Percentiles rank a stretch among this genome's conserved stretches.
Evolutionary conservation across 371 early-diverging fungal genomes (phyloP).

Genomic region (Mortierella sp.): DNA sequence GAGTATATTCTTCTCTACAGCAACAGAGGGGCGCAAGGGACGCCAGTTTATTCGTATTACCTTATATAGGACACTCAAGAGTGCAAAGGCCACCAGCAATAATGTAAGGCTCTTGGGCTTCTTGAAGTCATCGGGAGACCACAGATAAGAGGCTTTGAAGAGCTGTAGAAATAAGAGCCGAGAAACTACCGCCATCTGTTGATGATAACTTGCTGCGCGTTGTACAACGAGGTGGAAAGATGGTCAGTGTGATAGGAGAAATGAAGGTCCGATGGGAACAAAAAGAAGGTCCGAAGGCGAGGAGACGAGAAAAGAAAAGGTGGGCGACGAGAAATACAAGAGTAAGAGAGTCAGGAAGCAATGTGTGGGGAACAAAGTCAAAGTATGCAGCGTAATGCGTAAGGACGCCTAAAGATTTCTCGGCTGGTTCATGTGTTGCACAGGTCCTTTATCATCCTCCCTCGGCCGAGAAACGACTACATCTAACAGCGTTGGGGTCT

Average conservation of each 20-base stretch:
- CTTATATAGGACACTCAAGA: conserved; percentile 11
- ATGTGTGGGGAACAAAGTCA: background rate
- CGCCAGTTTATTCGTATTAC: conserved; percentile 5
- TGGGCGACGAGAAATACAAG: background rate
- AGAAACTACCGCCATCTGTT: conserved; percentile 35
- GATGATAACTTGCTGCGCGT: too few species aligned
- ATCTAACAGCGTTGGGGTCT: too few species aligned
- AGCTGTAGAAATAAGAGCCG: conserved; percentile 9
- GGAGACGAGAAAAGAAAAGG: background rate
- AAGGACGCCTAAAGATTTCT: too few species aligned
- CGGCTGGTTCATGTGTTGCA: too few species aligned
- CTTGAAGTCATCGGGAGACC: too few species aligned
- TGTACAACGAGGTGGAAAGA: too few species aligned
- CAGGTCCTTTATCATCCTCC: too few species aligned
- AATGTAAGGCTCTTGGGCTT: background rate
- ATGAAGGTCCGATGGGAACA: too few species aligned
- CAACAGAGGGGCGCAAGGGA: background rate
- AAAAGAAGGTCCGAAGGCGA: background rate
- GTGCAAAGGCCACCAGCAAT: conserved; percentile 13
- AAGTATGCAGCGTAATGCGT: background rate
- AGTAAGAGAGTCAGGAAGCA: background rate
- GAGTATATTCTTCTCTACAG: background rate
- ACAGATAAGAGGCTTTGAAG: conserved; percentile 5
- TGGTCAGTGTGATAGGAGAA: too few species aligned
- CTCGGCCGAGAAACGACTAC: too few species aligned